Evolutionary conservation across 106 monocot genomes (phyloP), one percentile per base, ranked within the genome.

Genomic region (Phalaenopsis aphrodite): DNA sequence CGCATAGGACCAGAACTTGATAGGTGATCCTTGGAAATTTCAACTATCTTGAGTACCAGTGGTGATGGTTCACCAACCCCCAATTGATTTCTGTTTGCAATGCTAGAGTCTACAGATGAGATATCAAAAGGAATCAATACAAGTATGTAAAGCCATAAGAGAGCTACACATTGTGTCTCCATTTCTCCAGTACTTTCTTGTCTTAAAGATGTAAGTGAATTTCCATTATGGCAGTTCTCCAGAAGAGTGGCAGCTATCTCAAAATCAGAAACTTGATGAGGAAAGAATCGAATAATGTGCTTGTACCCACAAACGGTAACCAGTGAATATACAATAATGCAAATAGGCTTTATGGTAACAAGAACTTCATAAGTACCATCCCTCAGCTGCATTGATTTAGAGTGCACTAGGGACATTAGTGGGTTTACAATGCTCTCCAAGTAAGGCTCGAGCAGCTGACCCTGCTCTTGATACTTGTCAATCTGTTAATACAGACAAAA

Each of bases 151-250:
- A 99, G 87, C 99, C 99, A 99, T 58, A 99, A 84, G 43, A 99
- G 93, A 46, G 91, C 77, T n/a, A 95, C 65, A 57, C 99, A 99
- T 76, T 99, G 88, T 23, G 88, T 88, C 83, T 99, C 99, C 99
- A 99, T 99, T 81, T 99, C 99, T 21, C 99, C 99, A 71, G 99
- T 95, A 73, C 99, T 99, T 80, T 99, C 94, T 56, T 95, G 91
- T 57, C 94, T 80, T 78, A 91, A 81, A 9, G 92, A 90, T 57
- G 94, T 87, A 17, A 42, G 77, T 38, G 92, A 82, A 24, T 72
- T 23, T 19, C 72, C 71, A 56, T 68, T 17, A 74, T 99, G 93
- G 71, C 89, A 89, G 76, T 86, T 89, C 55, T 93, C 94, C 71
- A 99, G 73, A 75, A 99, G 95, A 81, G 79, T 81, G 18, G 95